Conservation (phyloP, 2,329 filamentous ascomycete genomes). For the Penicillium sclerotigenum region DNA sequence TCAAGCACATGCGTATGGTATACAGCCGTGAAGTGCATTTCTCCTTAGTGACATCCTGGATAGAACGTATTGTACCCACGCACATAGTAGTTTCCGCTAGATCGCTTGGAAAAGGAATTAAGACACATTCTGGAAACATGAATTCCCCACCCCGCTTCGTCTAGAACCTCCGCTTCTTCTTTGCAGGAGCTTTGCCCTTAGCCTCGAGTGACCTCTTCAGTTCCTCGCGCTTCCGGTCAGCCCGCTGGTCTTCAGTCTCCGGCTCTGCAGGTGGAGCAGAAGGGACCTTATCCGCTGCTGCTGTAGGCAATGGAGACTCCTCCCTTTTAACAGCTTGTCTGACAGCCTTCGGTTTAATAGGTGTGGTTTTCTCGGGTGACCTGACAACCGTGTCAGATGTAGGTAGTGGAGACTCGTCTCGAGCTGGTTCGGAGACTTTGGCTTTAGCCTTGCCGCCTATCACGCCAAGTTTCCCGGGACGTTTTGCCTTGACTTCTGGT, state of each 20-base stretch:
- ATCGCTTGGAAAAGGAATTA: neutral
- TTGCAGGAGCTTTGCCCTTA: constrained; percentile 51
- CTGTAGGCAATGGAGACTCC: neutral
- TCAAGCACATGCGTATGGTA: neutral
- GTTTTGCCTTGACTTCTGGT: constrained; percentile 21
- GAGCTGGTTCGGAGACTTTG: constrained; percentile 8
- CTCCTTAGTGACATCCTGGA: neutral
- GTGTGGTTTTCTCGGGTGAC: neutral
- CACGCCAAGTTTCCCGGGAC: constrained; percentile 33
- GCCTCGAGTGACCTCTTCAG: constrained; percentile 53
- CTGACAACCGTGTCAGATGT: neutral
- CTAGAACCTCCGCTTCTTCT: constrained; percentile 59
- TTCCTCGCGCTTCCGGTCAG: constrained; percentile 54
- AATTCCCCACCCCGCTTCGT: neutral
- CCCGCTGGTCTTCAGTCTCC: constrained; percentile 50
- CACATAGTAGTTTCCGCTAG: neutral
- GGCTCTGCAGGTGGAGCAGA: constrained; percentile 9
- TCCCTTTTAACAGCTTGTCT: neutral
- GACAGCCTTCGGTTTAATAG: neutral
- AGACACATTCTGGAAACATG: neutral
- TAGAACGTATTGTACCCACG: neutral
- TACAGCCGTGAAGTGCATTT: neutral
- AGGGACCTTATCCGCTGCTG: neutral
- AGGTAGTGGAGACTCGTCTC: constrained; percentile 2
- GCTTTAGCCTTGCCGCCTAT: constrained; percentile 33